These are phyloP conservation scores for Gastrolobium villosum DNA, from an alignment of 306 rosid genomes.

Conservation along the genomic window DNA sequence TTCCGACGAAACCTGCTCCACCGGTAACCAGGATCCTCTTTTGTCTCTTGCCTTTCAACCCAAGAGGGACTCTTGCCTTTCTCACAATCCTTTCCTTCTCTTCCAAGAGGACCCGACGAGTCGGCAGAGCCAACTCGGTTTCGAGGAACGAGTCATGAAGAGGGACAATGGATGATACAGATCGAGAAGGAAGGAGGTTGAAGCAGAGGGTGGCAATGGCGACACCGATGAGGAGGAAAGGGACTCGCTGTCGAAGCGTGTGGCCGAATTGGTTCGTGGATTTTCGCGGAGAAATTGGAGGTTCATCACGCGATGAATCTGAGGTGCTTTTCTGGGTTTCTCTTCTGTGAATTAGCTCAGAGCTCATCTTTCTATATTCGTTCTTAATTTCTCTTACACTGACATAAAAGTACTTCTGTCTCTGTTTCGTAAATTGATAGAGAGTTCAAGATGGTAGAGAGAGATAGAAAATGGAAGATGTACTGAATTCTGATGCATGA, in stretches of 20 bases:
- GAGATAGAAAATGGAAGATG: conserved; percentile 15
- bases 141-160: not conserved
- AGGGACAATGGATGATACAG: not conserved
- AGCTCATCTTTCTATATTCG: not conserved
- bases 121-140: conserved; percentile 46
- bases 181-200: conserved; percentile 42
- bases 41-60: conserved; percentile 50
- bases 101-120: conserved; percentile 63
- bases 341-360: conserved; percentile 60
- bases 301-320: not conserved
- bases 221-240: conserved; percentile 52
- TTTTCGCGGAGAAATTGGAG: not conserved
- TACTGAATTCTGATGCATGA: conserved; percentile 64
- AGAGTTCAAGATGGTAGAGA: not conserved
- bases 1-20: conserved; percentile 97
- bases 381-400: not conserved
- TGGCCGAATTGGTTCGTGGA: not conserved
- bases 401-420: not conserved
- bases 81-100: conserved; percentile 33
- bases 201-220: conserved; percentile 52
- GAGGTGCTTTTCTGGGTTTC: not conserved
- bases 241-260: conserved; percentile 22
- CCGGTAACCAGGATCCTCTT: conserved; percentile 84
- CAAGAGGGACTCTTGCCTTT: conserved; percentile 54
- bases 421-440: not conserved